Evolutionary conservation across 495 filamentous ascomycete genomes (phyloP), one percentile per base, ranked within the genome.

Genomic region (Astrocystis sublimbata): DNA sequence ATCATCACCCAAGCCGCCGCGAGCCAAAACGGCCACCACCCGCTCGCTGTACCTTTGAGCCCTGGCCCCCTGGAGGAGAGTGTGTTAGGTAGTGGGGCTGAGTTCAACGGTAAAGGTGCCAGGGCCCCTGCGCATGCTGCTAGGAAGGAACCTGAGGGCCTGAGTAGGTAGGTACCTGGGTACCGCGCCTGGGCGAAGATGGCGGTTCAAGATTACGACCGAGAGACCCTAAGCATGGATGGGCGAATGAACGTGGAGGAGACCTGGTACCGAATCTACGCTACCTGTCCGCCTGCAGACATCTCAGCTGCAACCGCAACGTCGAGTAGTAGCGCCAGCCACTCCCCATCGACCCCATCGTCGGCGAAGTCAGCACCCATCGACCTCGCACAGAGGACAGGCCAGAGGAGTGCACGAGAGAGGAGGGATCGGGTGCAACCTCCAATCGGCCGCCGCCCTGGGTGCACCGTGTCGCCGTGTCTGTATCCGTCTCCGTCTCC

Each of bases 401-500:
- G n/a, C 21, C 26, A 13, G 23, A 24, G 35, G 13, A 51, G 46
- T 26, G 23, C 36, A 42, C 17, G 58, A 40, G 46, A 36, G 38
- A 42, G 45, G 43, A 33, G 57, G 57, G 30, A 38, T 15, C 19
- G 36, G 43, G 33, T 28, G 49, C 41, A 50, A n/a, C n/a, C n/a
- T n/a, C n/a, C n/a, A n/a, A n/a, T n/a, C n/a, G n/a, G n/a, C n/a
- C n/a, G n/a, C n/a, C n/a, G 21, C 38, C 4, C 41, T 40, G 58
- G 58, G 30, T 46, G 42, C 42, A 41, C 17, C 31, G 24, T 26
- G 56, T 57, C 54, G 54, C 42, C 42, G 54, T 40, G 33, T n/a
- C n/a, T n/a, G n/a, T n/a, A n/a, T n/a, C n/a, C n/a, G n/a, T n/a
- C n/a, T n/a, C n/a, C n/a, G n/a, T n/a, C n/a, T n/a, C n/a, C 23